phyloP scores from a whole-genome alignment of 2,329 filamentous ascomycete genomes.

The Sporothrix variecibatus region DNA sequence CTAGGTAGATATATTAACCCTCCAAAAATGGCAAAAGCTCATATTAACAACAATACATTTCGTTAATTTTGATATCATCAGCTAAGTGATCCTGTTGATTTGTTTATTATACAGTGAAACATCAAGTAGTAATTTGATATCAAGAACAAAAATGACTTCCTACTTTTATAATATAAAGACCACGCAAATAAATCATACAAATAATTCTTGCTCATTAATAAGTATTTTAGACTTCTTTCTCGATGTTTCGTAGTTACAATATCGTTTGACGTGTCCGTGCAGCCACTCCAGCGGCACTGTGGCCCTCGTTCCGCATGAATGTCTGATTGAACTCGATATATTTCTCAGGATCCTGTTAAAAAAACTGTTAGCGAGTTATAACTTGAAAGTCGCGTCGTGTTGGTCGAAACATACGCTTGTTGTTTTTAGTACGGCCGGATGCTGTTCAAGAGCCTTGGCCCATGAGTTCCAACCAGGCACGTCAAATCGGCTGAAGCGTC shows the following conservation, averaged over 20 bases:
- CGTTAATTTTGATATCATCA: no score
- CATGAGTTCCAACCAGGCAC: not conserved
- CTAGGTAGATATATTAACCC: no score
- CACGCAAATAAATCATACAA: no score
- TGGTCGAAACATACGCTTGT: not conserved
- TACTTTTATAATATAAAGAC: no score
- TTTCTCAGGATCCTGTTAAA: not conserved
- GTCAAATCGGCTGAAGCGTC: not conserved
- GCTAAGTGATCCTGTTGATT: no score
- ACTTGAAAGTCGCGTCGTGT: not conserved
- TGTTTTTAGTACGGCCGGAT: not conserved
- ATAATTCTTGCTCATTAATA: no score
- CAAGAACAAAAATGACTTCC: no score
- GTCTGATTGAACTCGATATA: not conserved
- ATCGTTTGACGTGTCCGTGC: not conserved
- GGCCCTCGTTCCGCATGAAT: not conserved
- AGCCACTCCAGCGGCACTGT: not conserved
- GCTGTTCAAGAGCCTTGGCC: not conserved
- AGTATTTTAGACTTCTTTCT: no score
- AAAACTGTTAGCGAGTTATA: not conserved
- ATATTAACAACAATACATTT: no score
- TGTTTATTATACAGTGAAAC: no score
- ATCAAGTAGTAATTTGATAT: no score
- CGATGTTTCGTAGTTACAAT: not conserved
- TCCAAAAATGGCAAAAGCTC: no score